Evolutionary conservation across 176 grass and related monocot species (phyloP), one percentile per base, ranked within the genome.

Genomic region (Ampelocalamus luodianensis): DNA sequence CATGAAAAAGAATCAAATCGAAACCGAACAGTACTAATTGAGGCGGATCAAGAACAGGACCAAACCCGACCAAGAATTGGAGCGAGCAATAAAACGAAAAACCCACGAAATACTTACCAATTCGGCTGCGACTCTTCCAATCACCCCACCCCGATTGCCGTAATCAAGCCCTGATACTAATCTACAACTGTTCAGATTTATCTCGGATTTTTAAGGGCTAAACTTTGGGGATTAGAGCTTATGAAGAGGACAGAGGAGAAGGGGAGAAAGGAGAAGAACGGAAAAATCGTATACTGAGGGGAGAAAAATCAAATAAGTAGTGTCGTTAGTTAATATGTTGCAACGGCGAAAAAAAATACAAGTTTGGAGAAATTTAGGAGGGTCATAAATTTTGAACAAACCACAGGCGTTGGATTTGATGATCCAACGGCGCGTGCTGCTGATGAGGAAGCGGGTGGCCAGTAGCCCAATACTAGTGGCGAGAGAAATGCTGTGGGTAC

Each of bases 261-360:
- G 59, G 38, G 26, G 24, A 15, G 10, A 27, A 39, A 29, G 42
- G 53, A 55, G 82, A 55, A 45, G 81, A 72, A 68, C 36, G 22
- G 71, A 65, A 56, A 83, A 87, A 85, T 69, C 36, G 40, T 70
- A 51, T 51, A 71, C 22, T 12, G 78, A 23, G 9, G 4, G 16
- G 63, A 40, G 67, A 68, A 74, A 78, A 67, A 82, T 68, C 40
- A 84, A 89, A 81, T 81, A 69, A 68, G 69, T 68, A 75, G 60
- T 49, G 32, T 43, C 58, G 10, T 50, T 85, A 68, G 32, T 68
- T 69, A 56, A 45, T 62, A 82, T 62, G 71, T 32, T 13, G 53
- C 66, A 61, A 72, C 68, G 24, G 17, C 68, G 54, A 62, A 27
- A 50, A 75, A 78, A 23, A 58, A 17, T 68, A 20, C 2, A 65